Evolutionary conservation across 2,329 filamentous ascomycete species (phyloP).

Genomic region (Sporothrix pseudoabietina): DNA sequence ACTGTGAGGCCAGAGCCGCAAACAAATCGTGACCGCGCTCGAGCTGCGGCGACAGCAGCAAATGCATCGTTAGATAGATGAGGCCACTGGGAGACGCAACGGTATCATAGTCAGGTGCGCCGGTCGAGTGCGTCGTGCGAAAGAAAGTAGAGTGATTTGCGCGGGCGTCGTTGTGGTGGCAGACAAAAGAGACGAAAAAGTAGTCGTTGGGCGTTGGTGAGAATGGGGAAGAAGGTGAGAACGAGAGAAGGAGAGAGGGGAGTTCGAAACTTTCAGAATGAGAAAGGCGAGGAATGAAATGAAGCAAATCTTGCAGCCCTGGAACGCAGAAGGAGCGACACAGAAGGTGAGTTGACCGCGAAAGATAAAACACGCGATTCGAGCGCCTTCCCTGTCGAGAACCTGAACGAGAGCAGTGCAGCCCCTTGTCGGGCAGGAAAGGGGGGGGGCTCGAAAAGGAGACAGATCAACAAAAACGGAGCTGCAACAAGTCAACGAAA

Average conservation of each 20-base stretch:
- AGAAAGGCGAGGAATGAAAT: neutral
- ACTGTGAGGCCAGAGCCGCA: conserved; percentile 16
- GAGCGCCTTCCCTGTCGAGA: conserved; percentile 15
- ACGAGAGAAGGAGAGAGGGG: neutral
- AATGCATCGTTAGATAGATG: conserved; percentile 29
- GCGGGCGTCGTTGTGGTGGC: neutral
- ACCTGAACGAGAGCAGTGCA: neutral
- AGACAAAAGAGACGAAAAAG: conserved; percentile 1
- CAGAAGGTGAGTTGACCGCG: conserved; percentile 27
- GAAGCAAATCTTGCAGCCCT: conserved; percentile 11
- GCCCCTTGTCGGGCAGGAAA: conserved; percentile 5
- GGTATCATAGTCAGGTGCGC: neutral
- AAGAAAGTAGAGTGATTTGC: neutral
- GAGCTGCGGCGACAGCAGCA: conserved; percentile 29
- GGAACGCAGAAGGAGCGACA: conserved; percentile 1
- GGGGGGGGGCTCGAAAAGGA: conserved; percentile 24
- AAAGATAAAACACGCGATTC: conserved; percentile 30
- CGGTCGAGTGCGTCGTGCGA: neutral
- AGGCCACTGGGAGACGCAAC: conserved; percentile 12
- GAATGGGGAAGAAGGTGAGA: neutral
- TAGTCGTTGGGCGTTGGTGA: neutral
- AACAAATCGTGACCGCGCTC: conserved; percentile 27
- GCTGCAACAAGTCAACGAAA: conserved; percentile 22
- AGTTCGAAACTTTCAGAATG: neutral
- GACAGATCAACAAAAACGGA: conserved; percentile 27